Percentiles rank a stretch among this genome's conserved stretches.
phyloP scores from a whole-genome alignment of 176 grass and related monocot species.

The Cenchrus fungigraminus region DNA sequence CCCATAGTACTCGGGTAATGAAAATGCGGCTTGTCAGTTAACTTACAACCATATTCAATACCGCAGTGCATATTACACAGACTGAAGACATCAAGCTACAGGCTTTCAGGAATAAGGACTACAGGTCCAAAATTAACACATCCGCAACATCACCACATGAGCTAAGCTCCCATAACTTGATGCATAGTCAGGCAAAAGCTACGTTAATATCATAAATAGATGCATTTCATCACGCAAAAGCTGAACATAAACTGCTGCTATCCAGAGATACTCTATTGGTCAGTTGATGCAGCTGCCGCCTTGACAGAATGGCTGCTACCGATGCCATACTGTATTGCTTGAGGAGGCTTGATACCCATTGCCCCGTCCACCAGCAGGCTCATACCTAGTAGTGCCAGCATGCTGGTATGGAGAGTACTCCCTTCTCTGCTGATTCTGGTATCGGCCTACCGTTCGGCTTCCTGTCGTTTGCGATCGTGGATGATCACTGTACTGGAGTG shows the following conservation, averaged over 20 bases:
- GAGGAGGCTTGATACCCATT: neutral
- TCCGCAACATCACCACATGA: neutral
- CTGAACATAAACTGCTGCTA: neutral
- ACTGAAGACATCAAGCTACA: neutral
- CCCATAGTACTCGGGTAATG: neutral
- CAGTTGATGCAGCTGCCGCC: neutral
- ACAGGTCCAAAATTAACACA: neutral
- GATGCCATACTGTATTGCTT: neutral
- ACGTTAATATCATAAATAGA: neutral
- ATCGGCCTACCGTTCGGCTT: neutral
- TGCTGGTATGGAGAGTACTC: neutral
- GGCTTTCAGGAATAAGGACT: neutral
- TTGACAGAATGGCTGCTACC: neutral
- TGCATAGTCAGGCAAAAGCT: slow-evolving; percentile 4
- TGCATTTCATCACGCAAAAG: neutral
- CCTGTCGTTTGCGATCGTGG: neutral
- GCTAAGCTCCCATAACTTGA: neutral
- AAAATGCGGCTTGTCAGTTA: neutral
- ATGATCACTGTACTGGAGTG: neutral
- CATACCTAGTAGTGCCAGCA: neutral
- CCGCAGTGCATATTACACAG: neutral
- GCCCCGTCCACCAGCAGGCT: neutral
- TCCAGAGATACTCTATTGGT: neutral
- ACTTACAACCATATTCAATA: neutral
- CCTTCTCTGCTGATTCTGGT: slow-evolving; percentile 1